Evolutionary conservation across 1,139 yeast genomes (phyloP).

Genomic region (Wickerhamomyces sp.): DNA sequence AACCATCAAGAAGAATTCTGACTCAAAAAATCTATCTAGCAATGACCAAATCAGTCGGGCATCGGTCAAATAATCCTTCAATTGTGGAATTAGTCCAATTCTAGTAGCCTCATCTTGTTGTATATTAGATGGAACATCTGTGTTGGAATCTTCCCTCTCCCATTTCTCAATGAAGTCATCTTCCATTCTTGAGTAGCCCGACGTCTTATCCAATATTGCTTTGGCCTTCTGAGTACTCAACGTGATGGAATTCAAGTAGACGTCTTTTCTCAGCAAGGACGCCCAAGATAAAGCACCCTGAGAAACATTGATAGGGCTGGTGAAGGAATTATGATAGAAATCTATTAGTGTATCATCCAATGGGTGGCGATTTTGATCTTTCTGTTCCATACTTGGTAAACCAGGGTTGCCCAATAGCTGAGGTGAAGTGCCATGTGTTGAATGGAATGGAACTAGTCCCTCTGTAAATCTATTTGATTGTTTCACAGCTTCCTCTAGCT

Average conservation of each 20-base stretch:
- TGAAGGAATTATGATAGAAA: neutral
- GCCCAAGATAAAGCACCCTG: conserved; percentile 43
- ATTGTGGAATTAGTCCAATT: neutral
- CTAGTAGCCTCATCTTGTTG: neutral
- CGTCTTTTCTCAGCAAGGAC: conserved; percentile 35
- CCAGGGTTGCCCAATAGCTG: too few species aligned
- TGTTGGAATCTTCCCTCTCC: conserved; percentile 8
- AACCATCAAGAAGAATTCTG: conserved; percentile 16
- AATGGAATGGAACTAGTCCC: neutral
- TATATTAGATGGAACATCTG: neutral
- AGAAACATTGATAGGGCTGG: conserved; percentile 24
- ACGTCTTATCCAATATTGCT: conserved; percentile 12
- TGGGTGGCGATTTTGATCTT: neutral
- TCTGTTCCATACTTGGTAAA: too few species aligned
- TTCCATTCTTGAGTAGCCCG: neutral
- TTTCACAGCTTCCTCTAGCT: conserved; percentile 1
- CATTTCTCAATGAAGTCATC: conserved; percentile 10
- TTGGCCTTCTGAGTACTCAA: conserved; percentile 8
- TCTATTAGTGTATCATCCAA: neutral
- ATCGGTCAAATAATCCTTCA: conserved; percentile 7
- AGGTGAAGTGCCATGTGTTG: neutral
- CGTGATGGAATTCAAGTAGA: conserved; percentile 23
- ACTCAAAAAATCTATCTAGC: conserved; percentile 20
- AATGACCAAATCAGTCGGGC: conserved; percentile 19
- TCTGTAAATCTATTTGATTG: neutral